Percentiles rank a stretch among this genome's conserved stretches.
phyloP scores from a whole-genome alignment of 305 asterid species.

The Solanum hybrid region DNA sequence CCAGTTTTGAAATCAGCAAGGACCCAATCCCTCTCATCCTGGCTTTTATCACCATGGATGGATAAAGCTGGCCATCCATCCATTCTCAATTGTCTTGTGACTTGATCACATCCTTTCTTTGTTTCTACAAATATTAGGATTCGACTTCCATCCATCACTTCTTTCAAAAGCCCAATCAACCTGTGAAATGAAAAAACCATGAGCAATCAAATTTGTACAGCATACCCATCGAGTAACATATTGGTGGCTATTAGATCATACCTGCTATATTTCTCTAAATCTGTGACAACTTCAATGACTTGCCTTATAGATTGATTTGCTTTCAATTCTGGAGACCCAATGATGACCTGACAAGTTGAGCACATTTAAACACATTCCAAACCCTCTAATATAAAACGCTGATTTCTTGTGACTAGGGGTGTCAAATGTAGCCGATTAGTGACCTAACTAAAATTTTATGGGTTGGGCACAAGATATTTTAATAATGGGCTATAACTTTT shows the following conservation, averaged over 20 bases:
- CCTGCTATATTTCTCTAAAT: conserved; percentile 87
- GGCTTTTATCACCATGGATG: conserved; percentile 88
- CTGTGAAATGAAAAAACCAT: conserved; percentile 25
- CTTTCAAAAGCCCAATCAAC: conserved; percentile 67
- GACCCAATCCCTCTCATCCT: conserved; percentile 96
- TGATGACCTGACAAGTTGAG: conserved; percentile 43
- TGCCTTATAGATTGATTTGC: conserved; percentile 81
- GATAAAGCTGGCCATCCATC: conserved; percentile 96
- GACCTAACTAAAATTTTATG: not conserved
- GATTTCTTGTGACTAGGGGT: not conserved
- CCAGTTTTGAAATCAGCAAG: conserved; percentile 85
- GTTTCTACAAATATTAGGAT: conserved; percentile 82
- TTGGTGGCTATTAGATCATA: conserved; percentile 14
- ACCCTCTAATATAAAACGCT: not conserved
- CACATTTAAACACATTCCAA: not conserved
- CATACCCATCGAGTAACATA: not conserved
- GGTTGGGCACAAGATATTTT: not conserved
- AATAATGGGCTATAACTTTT: not conserved
- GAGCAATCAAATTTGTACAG: not conserved
- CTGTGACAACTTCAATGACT: conserved; percentile 68
- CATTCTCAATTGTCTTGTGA: conserved; percentile 79
- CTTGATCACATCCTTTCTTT: conserved; percentile 90
- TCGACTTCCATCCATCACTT: conserved; percentile 77
- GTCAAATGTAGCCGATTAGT: not conserved
- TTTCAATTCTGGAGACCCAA: conserved; percentile 72